Conservation (phyloP, 2,329 filamentous ascomycete species). For the Stemphylium lycopersici region DNA sequence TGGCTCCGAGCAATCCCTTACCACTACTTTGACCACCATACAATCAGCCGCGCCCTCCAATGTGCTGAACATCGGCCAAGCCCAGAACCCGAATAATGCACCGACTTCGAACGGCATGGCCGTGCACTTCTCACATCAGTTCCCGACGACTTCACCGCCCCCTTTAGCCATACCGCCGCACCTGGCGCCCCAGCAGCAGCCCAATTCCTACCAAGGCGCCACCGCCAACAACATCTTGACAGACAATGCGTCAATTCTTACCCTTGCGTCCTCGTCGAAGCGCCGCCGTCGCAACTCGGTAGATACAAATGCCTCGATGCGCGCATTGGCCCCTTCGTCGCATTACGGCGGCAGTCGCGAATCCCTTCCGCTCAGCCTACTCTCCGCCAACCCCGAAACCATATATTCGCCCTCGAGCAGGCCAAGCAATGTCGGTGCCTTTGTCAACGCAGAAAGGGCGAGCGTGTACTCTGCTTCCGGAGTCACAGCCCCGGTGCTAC, state of each 20-base stretch:
- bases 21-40: slow-evolving; percentile 84
- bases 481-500: slow-evolving; percentile 63
- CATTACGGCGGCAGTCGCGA: slow-evolving; percentile 83
- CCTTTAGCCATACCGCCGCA: slow-evolving; percentile 76
- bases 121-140: slow-evolving; percentile 65
- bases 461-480: slow-evolving; percentile 83
- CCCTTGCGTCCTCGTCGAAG: slow-evolving; percentile 82
- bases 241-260: slow-evolving; percentile 85
- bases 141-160: slow-evolving; percentile 58
- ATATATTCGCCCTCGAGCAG: slow-evolving; percentile 61
- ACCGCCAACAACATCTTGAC: slow-evolving; percentile 82
- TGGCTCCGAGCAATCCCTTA: slow-evolving; percentile 78
- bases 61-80: slow-evolving; percentile 47
- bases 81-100: slow-evolving; percentile 30
- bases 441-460: slow-evolving; percentile 69
- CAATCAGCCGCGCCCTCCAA: slow-evolving; percentile 72
- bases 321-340: slow-evolving; percentile 81
- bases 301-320: slow-evolving; percentile 84
- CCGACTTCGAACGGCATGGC: slow-evolving; percentile 46
- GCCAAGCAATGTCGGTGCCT: slow-evolving; percentile 57
- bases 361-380: slow-evolving; percentile 76
- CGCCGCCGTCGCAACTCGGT: slow-evolving; percentile 77
- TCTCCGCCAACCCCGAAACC: slow-evolving; percentile 68
- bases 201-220: slow-evolving; percentile 75
- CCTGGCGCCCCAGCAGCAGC: slow-evolving; percentile 64